Evolutionary conservation across 75 land plant genomes (phyloP), one percentile per base, ranked within the genome.

Genomic region (Selaginella tamariscina): DNA sequence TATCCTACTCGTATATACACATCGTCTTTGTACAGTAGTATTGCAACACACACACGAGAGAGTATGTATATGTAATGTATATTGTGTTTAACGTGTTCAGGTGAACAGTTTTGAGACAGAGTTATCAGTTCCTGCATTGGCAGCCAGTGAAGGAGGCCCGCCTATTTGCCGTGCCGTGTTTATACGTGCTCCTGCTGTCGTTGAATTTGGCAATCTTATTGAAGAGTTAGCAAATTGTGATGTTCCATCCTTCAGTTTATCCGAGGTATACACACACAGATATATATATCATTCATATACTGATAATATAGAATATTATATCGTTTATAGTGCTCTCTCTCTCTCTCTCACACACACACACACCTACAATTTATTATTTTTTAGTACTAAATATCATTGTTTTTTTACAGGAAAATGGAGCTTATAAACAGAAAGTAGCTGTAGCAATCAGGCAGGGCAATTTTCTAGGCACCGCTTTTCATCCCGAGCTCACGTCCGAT

Each of bases 401-500:
- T 39, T 39, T 15, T 39, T 39, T 15, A 15, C 49, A n/a, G n/a
- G n/a, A n/a, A n/a, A n/a, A 39, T 39, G 49, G 49, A 39, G 15
- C 49, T 39, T 39, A 5, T 15, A 39, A 5, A 39, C 11, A 15
- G 49, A 39, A 15, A 39, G 96, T 93, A 26, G 77, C 86, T 62
- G 88, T 93, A 27, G 98, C 98, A 2, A 91, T 89, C 32, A 88
- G 60, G 75, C 98, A 93, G 65, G 83, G 87, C 8, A 89, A 89
- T 68, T 56, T 93, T 55, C 76, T 93, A 22, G 98, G 67, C 64
- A 93, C 98, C 56, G 98, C 96, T 54, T 93, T 93, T 72, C 98
- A 93, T 70, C 98, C 98, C 0, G 98, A 93, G 73, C 73, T 93
- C 66, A 93, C 98, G 26, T 78, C 96, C 32, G 96, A 93, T 44